Evolutionary conservation across 805 yeast species (phyloP), one percentile per base, ranked within the genome.

Genomic region (Tetrapisispora phaffii): DNA sequence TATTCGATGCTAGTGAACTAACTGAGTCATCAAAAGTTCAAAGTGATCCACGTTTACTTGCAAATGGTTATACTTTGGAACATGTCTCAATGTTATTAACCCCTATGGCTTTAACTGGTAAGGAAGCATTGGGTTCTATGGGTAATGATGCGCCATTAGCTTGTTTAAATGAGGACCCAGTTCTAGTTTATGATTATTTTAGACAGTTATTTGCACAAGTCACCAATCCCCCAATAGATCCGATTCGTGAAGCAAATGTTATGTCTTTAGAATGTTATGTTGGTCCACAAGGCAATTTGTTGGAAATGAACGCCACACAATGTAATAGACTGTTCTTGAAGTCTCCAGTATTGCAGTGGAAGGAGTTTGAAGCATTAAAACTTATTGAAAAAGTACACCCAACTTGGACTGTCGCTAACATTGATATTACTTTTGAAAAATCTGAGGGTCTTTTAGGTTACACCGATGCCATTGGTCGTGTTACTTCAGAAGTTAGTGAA

Each of bases 181-280:
- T 82, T 54, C 69, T 93, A 50, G 71, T 87, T 51, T 90, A 85
- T 65, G 98, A 93, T 60, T 90, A 90, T 70, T 93, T 90, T 74
- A 80, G 95, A 59, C 95, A 90, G 66, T 75, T 90, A 60, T 90
- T 90, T 70, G 98, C 98, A 19, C 98, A 90, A 69, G 98, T 90
- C 46, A 90, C 98, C 28, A 90, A 90, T 69, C 98, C 98, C 47
- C 97, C 98, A 42, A 93, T 90, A 62, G 98, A 90, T 65, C 97
- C 98, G 43, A 93, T 90, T 57, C 82, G 97, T 66, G 98, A 90
- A 70, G 82, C 82, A 48, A 85, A 90, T 55, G 97, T 93, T 60
- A 90, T 90, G 98, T 86, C 96, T 12, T 75, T 93, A 54, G 96
- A 90, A 66, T 90, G 98, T 69, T 87, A 85, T 66, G 81, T 90